Base-by-base conservation (phyloP, 345 rosid species). In the Luvunga scandens region DNA sequence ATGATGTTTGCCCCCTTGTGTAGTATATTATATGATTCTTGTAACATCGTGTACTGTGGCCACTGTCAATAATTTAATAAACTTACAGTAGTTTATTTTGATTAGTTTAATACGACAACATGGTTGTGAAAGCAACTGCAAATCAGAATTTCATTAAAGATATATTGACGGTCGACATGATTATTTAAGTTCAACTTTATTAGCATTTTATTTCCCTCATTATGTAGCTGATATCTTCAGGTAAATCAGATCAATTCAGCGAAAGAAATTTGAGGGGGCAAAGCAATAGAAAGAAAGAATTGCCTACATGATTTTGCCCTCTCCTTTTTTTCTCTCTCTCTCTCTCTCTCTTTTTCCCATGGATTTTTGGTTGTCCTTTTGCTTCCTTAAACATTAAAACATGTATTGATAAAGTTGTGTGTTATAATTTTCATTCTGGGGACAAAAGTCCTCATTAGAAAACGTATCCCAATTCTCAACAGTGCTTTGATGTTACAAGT, bases 401-500 rank as follows among this genome's bases (percentile, higher is more conserved):
- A 30, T 1, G 4, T 63, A 42, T 31, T 69, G 21, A 57, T 74
- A 61, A 30, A 48, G 45, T 38, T 13, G 16, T 68, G 19, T 45
- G 74, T 7, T 28, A 55, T 71, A n/a, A 39, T 13, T 65, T 75
- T 48, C 59, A 19, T 9, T 21, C 48, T 50, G 50, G 70, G 50
- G 78, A 50, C 61, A 22, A 3, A 66, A 27, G 53, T 65, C 78
- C 45, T 13, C 33, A 28, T 63, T 21, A 28, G 31, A 4, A 33
- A 69, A 30, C 68, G 74, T 75, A 64, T 64, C 28, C 22, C 13
- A 61, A 39, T 39, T 39, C 45, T 39, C 13, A 39, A 55, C 36
- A 61, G 56, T 72, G 33, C 21, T 7, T 63, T 78, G 84, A 83
- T 78, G 80, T 81, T 61, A 73, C 86, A 28, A 75, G 80, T 78